Evolutionary conservation across 345 rosid genomes (phyloP).

Genomic region (Camelina sativa): DNA sequence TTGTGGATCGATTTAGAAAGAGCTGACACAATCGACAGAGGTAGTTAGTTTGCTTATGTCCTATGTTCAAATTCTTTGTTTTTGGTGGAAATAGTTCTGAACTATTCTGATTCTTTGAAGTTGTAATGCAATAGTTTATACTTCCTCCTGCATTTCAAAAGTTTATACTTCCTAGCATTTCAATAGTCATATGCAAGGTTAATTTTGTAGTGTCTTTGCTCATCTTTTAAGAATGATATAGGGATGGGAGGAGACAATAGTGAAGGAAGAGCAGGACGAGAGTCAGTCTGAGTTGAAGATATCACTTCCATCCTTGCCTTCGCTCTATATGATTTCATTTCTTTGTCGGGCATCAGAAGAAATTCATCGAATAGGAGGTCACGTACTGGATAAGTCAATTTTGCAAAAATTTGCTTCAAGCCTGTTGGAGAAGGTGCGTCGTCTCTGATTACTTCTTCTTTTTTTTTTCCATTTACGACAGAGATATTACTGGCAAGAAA

Average conservation of each 20-base stretch:
- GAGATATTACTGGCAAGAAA: constrained; percentile 18
- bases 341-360: constrained; percentile 97
- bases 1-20: constrained; percentile 2
- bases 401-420: constrained; percentile 74
- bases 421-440: constrained; percentile 77
- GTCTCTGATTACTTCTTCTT: constrained; percentile 20
- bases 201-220: constrained; percentile 24
- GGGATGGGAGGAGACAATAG: constrained; percentile 98
- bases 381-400: constrained; percentile 86
- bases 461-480: background rate
- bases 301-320: constrained; percentile 94
- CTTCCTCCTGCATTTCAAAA: constrained; percentile 6
- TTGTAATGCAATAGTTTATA: constrained; percentile 1
- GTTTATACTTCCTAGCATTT: constrained; percentile 16
- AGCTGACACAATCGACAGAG: background rate
- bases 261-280: constrained; percentile 81
- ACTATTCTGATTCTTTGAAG: constrained; percentile 12
- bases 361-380: constrained; percentile 97
- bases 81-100: constrained; percentile 13
- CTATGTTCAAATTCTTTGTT: constrained; percentile 10
- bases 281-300: constrained; percentile 82
- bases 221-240: constrained; percentile 49
- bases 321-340: constrained; percentile 87
- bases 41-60: constrained; percentile 4
- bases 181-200: constrained; percentile 19